phyloP scores from a whole-genome alignment of 441 rosid species.

The Erodium trifolium region DNA sequence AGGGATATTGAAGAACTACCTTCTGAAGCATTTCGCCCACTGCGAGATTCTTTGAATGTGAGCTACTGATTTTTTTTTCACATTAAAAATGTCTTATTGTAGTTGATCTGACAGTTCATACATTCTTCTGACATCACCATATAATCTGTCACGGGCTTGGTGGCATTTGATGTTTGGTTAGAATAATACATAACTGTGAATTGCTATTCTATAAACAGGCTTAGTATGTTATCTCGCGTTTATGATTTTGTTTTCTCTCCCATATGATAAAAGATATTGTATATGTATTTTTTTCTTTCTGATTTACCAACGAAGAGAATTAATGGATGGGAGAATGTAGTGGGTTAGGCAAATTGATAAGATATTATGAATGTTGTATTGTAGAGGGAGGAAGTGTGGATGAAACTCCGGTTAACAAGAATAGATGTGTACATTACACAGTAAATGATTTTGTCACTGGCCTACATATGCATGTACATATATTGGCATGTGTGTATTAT shows the following conservation, averaged over 20 bases:
- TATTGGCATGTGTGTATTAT: constrained; percentile 17
- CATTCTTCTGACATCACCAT: background rate
- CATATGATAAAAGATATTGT: background rate
- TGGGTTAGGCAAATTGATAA: background rate
- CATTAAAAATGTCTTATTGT: background rate
- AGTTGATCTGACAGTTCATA: constrained; percentile 11
- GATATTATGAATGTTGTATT: background rate
- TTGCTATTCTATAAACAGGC: background rate
- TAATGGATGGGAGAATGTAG: constrained; percentile 1
- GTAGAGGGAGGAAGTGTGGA: background rate
- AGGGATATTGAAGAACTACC: constrained; percentile 97
- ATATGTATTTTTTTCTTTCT: background rate
- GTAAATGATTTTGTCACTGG: background rate
- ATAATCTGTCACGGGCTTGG: background rate
- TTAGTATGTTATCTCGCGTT: background rate
- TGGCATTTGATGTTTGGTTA: background rate
- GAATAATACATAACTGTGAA: background rate
- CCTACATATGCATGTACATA: background rate
- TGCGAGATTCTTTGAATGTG: constrained; percentile 77
- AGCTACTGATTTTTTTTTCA: constrained; percentile 21
- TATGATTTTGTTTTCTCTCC: background rate
- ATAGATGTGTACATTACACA: background rate
- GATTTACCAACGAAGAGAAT: background rate
- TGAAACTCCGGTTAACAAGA: constrained; percentile 5
- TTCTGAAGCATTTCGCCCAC: constrained; percentile 78